These are phyloP conservation scores for Diplotaxis tenuifolia DNA, from an alignment of 345 rosid species.

Conservation along the genomic window DNA sequence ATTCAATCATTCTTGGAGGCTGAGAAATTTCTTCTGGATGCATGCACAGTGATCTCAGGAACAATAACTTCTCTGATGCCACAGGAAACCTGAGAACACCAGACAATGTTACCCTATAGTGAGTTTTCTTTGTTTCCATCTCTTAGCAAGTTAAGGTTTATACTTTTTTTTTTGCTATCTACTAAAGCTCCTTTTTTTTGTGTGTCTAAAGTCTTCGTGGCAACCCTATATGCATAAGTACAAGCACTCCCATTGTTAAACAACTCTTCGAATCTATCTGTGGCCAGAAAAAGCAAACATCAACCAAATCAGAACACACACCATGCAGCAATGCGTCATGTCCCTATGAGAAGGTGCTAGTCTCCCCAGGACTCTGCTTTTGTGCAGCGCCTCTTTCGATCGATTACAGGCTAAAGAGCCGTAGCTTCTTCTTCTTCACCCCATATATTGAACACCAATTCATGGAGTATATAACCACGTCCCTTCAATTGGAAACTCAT, in stretches of 20 bases:
- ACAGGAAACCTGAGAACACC: slow-evolving; percentile 58
- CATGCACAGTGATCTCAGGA: slow-evolving; percentile 70
- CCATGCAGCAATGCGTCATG: slow-evolving; percentile 34
- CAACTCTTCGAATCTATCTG: slow-evolving; percentile 44
- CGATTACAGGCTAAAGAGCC: slow-evolving; percentile 84
- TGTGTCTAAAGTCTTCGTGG: slow-evolving; percentile 60
- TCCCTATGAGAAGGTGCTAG: slow-evolving; percentile 56
- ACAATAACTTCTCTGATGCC: slow-evolving; percentile 63
- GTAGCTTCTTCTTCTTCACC: slow-evolving; percentile 72
- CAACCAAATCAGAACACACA: slow-evolving; percentile 22
- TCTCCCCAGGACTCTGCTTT: slow-evolving; percentile 54
- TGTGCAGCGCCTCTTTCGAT: slow-evolving; percentile 78
- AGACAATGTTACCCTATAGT: slow-evolving; percentile 68
- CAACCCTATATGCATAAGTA: slow-evolving; percentile 65
- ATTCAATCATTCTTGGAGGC: slow-evolving; percentile 5
- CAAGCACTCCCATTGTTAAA: slow-evolving; percentile 39
- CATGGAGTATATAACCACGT: slow-evolving; percentile 46
- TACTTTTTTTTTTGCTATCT: not conserved
- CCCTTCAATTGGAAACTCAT: slow-evolving; percentile 50
- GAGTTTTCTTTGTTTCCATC: slow-evolving; percentile 20
- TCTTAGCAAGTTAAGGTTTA: not conserved
- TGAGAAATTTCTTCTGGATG: slow-evolving; percentile 29
- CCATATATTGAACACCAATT: slow-evolving; percentile 46
- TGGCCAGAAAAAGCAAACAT: slow-evolving; percentile 28
- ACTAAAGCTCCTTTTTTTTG: not conserved